Conservation (phyloP, 208 protist species). For the Crithidia brevicula region DNA sequence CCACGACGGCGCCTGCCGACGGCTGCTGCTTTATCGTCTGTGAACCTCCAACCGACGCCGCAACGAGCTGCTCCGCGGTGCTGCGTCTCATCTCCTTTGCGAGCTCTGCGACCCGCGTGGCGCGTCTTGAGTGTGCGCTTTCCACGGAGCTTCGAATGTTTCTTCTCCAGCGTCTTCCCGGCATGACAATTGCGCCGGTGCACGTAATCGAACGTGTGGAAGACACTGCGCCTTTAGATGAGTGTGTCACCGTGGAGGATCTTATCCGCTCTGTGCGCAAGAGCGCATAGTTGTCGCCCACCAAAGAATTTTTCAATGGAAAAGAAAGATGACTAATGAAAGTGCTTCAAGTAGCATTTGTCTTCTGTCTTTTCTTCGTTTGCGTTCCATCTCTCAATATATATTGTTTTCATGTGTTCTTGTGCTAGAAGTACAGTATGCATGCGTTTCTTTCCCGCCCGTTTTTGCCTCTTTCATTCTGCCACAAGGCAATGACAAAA, state of each 20-base stretch:
- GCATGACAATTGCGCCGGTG: slow-evolving; percentile 7
- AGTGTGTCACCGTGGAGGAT: not conserved
- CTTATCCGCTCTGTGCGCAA: not conserved
- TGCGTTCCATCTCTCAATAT: not conserved
- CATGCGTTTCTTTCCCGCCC: too few relatives aligned
- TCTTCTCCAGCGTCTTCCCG: slow-evolving; percentile 18
- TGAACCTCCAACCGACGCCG: not conserved
- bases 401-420: too few relatives aligned
- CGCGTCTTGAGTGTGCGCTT: not conserved
- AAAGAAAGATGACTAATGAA: not conserved
- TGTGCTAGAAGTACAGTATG: too few relatives aligned
- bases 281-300: not conserved
- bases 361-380: not conserved
- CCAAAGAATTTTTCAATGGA: too few relatives aligned
- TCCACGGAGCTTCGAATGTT: slow-evolving; percentile 15
- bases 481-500: too few relatives aligned
- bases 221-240: not conserved
- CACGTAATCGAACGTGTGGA: not conserved
- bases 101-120: not conserved
- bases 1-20: not conserved
- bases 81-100: slow-evolving; percentile 21
- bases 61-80: not conserved
- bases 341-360: not conserved
- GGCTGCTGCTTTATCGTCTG: slow-evolving; percentile 20
- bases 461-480: too few relatives aligned